These are phyloP conservation scores for Penicillium decumbens DNA, from an alignment of 2,329 filamentous ascomycete genomes.

Conservation along the genomic window DNA sequence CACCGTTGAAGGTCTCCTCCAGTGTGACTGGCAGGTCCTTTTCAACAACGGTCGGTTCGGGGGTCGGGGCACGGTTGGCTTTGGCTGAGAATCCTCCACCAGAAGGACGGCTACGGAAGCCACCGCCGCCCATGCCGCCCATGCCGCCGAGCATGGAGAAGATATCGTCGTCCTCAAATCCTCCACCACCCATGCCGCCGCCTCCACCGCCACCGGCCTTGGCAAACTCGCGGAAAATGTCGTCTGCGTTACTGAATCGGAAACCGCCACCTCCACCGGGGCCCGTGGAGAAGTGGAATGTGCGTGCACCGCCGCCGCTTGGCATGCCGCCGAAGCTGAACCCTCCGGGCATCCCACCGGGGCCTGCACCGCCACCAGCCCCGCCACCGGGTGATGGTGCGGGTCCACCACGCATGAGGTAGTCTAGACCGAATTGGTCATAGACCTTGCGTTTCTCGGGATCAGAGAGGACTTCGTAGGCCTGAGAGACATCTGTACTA, in stretches of 20 bases:
- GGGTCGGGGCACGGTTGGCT: conserved; percentile 50
- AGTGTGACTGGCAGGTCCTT: conserved; percentile 73
- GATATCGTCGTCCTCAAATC: conserved; percentile 48
- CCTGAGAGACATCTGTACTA: conserved; percentile 74
- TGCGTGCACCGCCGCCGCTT: conserved; percentile 48
- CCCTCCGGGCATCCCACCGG: conserved; percentile 53
- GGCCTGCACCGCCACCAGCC: conserved; percentile 54
- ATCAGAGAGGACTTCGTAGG: conserved; percentile 96
- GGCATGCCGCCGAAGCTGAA: conserved; percentile 51
- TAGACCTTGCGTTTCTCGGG: conserved; percentile 95
- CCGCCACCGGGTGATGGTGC: conserved; percentile 59
- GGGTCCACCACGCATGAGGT: conserved; percentile 74
- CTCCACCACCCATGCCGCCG: conserved; percentile 47
- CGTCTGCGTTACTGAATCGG: conserved; percentile 75
- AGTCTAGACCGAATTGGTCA: conserved; percentile 91
- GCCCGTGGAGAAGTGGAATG: conserved; percentile 45
- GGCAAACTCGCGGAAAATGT: conserved; percentile 81
- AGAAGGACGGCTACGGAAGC: conserved; percentile 29
- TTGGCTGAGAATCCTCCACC: conserved; percentile 26
- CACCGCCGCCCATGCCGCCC: conserved; percentile 31
- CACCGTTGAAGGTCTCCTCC: conserved; percentile 82
- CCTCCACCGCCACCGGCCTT: conserved; percentile 51
- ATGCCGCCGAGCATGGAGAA: conserved; percentile 49
- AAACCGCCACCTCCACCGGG: conserved; percentile 63
- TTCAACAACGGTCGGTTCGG: conserved; percentile 88